Evolutionary conservation across 768 basidiomycete genomes (phyloP).

Genomic region (Tricholoma sp.): DNA sequence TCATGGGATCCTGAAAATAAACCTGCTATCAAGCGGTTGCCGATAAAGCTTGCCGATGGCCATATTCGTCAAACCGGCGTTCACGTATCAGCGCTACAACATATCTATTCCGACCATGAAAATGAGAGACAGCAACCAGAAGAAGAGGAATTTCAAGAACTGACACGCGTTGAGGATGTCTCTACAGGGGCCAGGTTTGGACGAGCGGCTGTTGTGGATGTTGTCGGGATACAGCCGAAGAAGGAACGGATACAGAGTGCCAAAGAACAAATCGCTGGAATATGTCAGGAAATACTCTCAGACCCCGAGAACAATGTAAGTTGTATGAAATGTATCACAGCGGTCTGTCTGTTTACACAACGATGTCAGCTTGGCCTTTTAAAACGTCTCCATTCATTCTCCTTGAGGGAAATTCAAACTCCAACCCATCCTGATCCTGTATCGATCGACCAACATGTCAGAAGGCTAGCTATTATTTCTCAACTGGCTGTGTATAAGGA

Average conservation of each 20-base stretch:
- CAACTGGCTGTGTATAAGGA: constrained; percentile 95
- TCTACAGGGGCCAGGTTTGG: constrained; percentile 85
- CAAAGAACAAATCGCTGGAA: constrained; percentile 89
- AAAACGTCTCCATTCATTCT: constrained; percentile 84
- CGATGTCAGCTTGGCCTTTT: constrained; percentile 72
- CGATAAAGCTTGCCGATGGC: constrained; percentile 85
- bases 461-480: constrained; percentile 84
- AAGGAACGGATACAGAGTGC: constrained; percentile 66
- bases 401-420: constrained; percentile 68
- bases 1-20: constrained; percentile 43
- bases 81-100: constrained; percentile 1
- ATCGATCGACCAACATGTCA: constrained; percentile 73
- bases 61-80: constrained; percentile 56
- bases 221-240: constrained; percentile 63
- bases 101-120: constrained; percentile 16
- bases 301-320: constrained; percentile 94
- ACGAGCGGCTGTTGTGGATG: constrained; percentile 69
- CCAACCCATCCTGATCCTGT: constrained; percentile 67
- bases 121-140: constrained; percentile 23
- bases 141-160: constrained; percentile 26
- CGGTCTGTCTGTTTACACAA: constrained; percentile 3
- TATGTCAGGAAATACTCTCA: constrained; percentile 90
- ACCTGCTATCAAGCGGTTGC: constrained; percentile 56
- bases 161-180: constrained; percentile 54
- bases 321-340: constrained; percentile 7